phyloP scores from a whole-genome alignment of 441 rosid species.

The Aleurites moluccanus region DNA sequence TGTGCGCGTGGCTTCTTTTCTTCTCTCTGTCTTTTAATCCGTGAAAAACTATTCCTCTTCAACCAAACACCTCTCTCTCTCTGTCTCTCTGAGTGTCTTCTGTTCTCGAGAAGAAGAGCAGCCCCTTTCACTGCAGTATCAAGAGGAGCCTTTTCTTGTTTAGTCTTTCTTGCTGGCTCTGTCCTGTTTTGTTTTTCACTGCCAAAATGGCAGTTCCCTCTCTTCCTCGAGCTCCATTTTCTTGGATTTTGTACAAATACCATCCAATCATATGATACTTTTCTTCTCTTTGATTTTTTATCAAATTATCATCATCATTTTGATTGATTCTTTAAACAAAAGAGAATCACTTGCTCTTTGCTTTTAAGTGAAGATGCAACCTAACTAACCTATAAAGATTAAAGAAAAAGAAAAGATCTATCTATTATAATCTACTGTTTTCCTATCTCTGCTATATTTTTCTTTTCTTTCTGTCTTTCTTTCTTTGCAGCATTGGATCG shows the following conservation, averaged over 20 bases:
- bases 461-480: background rate
- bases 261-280: conserved; percentile 5
- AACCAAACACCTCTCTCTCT: background rate
- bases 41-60: conserved; percentile 6
- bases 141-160: background rate
- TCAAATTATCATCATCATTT: background rate
- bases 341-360: conserved; percentile 32
- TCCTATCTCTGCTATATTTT: background rate
- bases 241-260: conserved; percentile 4
- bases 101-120: conserved; percentile 6
- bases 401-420: background rate
- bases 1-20: conserved; percentile 15
- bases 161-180: background rate
- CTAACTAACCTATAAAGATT: background rate
- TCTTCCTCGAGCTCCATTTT: conserved; percentile 25
- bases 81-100: background rate
- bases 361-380: background rate
- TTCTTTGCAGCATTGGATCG: conserved; percentile 9
- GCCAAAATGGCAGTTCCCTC: conserved; percentile 4
- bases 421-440: background rate
- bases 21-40: background rate
- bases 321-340: background rate
- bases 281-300: background rate
- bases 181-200: conserved; percentile 21
- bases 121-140: conserved; percentile 40